A percentile compares a stretch with the other conserved stretches of the same genome.
Conservation (phyloP, 164 flowering plant species). For the Taxillus chinensis region DNA sequence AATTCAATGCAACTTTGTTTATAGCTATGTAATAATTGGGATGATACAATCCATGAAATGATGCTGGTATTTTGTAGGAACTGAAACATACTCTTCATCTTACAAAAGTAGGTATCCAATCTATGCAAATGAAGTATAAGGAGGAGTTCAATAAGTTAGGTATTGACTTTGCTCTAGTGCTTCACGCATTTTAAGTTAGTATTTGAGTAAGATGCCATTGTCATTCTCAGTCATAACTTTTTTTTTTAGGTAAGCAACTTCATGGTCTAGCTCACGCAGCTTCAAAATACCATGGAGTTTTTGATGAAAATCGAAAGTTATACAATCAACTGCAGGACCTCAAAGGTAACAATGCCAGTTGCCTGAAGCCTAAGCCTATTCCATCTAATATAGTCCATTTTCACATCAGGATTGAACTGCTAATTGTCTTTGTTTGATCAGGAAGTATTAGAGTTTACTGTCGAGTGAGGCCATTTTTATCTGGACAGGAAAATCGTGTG, state of each 20-base stretch:
- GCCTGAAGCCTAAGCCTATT: not conserved
- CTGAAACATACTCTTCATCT: constrained; percentile 3
- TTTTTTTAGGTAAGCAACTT: not conserved
- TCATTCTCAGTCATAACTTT: not conserved
- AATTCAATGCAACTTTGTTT: not conserved
- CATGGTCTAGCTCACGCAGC: constrained; percentile 1
- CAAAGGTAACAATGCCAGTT: constrained; percentile 2
- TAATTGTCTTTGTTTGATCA: constrained; percentile 8
- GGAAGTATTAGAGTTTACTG: constrained; percentile 62
- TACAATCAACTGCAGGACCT: constrained; percentile 7
- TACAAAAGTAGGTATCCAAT: constrained; percentile 1
- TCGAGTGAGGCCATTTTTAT: constrained; percentile 53
- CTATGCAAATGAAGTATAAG: constrained; percentile 1
- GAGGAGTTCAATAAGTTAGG: constrained; percentile 4
- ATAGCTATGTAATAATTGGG: not conserved
- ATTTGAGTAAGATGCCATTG: not conserved
- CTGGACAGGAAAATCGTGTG: constrained; percentile 24
- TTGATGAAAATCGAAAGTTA: constrained; percentile 6
- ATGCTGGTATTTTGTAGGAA: not conserved
- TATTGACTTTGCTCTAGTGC: not conserved
- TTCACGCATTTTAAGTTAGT: not conserved
- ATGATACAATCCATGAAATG: not conserved
- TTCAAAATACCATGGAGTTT: constrained; percentile 1
- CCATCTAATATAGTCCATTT: not conserved
- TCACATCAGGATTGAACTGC: not conserved